Conservation (phyloP, 345 rosid species). For the Crucihimalaya himalaica region DNA sequence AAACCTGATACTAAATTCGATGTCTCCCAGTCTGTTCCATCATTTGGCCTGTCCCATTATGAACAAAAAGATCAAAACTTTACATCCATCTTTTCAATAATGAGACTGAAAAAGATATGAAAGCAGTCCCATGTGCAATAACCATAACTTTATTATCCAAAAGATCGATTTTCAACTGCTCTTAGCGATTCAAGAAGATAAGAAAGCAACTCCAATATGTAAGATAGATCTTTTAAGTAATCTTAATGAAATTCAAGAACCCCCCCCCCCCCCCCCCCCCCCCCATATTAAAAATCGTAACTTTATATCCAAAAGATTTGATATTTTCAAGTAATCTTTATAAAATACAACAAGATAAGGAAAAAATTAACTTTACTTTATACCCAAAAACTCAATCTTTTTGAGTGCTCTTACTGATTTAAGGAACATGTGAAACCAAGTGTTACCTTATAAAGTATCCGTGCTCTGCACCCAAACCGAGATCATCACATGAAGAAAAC, state of each 20-base stretch:
- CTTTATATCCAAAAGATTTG: constrained; percentile 4
- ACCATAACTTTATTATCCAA: constrained; percentile 14
- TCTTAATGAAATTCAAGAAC: background rate
- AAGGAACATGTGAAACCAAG: constrained; percentile 7
- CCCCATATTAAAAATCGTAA: background rate
- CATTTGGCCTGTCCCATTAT: constrained; percentile 54
- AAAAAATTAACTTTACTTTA: background rate
- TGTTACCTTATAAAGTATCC: constrained; percentile 79
- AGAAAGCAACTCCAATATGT: background rate
- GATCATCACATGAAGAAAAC: constrained; percentile 72
- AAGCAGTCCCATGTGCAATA: constrained; percentile 15
- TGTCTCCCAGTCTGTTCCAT: constrained; percentile 77
- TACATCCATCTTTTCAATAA: background rate
- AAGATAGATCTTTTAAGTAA: background rate
- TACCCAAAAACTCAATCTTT: background rate
- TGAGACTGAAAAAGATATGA: background rate
- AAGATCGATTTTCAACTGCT: background rate
- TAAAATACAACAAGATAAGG: background rate
- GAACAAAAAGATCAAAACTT: background rate
- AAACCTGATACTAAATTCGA: constrained; percentile 61
- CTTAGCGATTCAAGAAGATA: background rate
- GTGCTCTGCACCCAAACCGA: constrained; percentile 90
- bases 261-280: too few relatives aligned
- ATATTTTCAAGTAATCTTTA: background rate
- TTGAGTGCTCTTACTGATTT: background rate